Conservation (phyloP, 805 yeast genomes). For the Myxozyma vanderwaltii region DNA sequence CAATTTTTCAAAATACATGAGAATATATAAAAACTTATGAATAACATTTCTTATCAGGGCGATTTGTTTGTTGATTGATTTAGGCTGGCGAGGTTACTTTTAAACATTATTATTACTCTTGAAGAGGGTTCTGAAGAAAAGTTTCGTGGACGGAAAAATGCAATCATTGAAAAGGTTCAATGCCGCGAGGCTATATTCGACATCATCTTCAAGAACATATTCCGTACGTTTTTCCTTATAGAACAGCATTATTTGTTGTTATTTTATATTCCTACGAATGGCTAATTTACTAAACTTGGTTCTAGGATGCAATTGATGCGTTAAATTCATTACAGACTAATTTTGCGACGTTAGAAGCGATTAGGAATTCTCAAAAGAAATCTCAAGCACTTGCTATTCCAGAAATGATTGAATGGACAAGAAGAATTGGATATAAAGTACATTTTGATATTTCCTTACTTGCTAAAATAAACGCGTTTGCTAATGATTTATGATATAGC, state of each 20-base stretch:
- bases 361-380: constrained; percentile 68
- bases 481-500: too few relatives aligned
- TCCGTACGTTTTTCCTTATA: neutral
- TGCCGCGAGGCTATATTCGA: neutral
- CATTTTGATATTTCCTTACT: constrained; percentile 19
- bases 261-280: too few relatives aligned
- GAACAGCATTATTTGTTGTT: too few relatives aligned
- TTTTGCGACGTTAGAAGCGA: constrained; percentile 84
- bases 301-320: constrained; percentile 75
- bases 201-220: constrained; percentile 15
- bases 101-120: too few relatives aligned
- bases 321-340: constrained; percentile 89
- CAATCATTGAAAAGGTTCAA: neutral
- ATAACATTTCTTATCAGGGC: too few relatives aligned
- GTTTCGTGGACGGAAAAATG: neutral
- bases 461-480: constrained; percentile 38
- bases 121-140: too few relatives aligned
- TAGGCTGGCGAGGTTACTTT: too few relatives aligned
- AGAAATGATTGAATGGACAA: constrained; percentile 82
- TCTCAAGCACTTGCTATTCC: constrained; percentile 62
- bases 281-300: neutral
- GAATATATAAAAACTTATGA: too few relatives aligned
- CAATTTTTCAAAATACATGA: neutral
- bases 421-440: constrained; percentile 63
- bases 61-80: too few relatives aligned